These are phyloP conservation scores for Helicocarpus griseus DNA, from an alignment of 2,329 filamentous ascomycete species.

Conservation along the genomic window DNA sequence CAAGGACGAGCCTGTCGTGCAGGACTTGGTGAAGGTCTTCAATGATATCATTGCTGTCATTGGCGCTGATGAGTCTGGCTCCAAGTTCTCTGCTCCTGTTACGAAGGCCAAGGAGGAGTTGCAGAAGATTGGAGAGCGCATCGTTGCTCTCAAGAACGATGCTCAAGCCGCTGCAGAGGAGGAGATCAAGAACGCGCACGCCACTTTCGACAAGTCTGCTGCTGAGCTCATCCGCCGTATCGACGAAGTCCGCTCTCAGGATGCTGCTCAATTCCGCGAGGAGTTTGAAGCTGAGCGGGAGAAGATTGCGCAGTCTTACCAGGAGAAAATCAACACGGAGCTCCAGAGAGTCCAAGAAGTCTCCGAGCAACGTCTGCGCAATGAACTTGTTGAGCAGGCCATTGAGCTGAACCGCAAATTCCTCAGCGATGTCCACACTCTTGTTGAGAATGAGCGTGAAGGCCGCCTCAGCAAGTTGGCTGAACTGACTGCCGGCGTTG, in stretches of 20 bases:
- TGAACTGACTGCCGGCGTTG: conserved; percentile 66
- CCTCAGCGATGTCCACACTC: conserved; percentile 62
- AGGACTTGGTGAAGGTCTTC: conserved; percentile 87
- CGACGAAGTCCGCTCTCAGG: conserved; percentile 68
- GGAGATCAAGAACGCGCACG: conserved; percentile 60
- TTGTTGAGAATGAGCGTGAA: conserved; percentile 80
- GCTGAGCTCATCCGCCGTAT: conserved; percentile 82
- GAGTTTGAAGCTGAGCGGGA: conserved; percentile 86
- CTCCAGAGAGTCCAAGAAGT: conserved; percentile 70
- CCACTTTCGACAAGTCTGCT: conserved; percentile 78
- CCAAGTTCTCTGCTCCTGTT: conserved; percentile 69
- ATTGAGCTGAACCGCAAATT: conserved; percentile 81
- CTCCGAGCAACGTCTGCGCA: conserved; percentile 71
- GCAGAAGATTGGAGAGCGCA: conserved; percentile 65
- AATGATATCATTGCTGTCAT: conserved; percentile 93
- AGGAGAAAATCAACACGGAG: conserved; percentile 68
- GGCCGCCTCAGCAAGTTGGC: conserved; percentile 78
- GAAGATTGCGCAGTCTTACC: conserved; percentile 66
- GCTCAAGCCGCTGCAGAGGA: conserved; percentile 62
- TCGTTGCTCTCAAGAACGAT: conserved; percentile 60
- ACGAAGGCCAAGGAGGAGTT: conserved; percentile 79
- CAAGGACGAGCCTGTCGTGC: conserved; percentile 76
- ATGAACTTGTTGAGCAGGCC: conserved; percentile 82
- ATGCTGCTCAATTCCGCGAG: conserved; percentile 73
- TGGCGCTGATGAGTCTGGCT: conserved; percentile 71